These are phyloP conservation scores for Erysimum cheiranthoides DNA, from an alignment of 345 rosid species.

Conservation along the genomic window DNA sequence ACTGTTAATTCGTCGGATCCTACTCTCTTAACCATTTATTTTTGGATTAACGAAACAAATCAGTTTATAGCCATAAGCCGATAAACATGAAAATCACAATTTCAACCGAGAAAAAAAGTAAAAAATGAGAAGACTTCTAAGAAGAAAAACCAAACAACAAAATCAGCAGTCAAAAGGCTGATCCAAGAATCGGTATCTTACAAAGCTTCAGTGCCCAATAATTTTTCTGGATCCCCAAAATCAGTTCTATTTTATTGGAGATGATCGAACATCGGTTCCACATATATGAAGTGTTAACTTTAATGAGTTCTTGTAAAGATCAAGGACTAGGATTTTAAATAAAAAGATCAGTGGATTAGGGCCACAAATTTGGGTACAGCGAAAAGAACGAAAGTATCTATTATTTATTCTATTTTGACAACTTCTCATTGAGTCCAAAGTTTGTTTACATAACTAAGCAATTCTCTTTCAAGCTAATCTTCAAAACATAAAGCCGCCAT, in stretches of 20 bases:
- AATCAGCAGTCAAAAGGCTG: neutral
- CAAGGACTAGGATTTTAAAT: conserved; percentile 3
- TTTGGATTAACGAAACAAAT: no score
- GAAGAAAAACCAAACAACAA: neutral
- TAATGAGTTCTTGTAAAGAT: neutral
- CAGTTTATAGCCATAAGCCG: neutral
- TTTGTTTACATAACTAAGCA: neutral
- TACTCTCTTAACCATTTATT: no score
- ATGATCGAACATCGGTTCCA: neutral
- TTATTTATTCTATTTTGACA: neutral
- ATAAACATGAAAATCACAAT: neutral
- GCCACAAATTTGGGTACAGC: neutral
- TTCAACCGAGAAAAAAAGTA: neutral
- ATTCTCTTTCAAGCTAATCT: neutral
- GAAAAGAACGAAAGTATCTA: neutral
- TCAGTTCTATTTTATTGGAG: neutral
- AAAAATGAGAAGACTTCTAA: neutral
- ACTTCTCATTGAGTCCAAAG: neutral
- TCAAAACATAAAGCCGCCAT: neutral
- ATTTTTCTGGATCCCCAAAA: neutral
- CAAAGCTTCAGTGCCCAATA: neutral
- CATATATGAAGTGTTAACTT: neutral
- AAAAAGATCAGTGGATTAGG: neutral
- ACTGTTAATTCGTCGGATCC: no score
- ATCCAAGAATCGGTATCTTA: neutral